Conservation (phyloP, 2,329 filamentous ascomycete species). For the Leptographium galeiforme region DNA sequence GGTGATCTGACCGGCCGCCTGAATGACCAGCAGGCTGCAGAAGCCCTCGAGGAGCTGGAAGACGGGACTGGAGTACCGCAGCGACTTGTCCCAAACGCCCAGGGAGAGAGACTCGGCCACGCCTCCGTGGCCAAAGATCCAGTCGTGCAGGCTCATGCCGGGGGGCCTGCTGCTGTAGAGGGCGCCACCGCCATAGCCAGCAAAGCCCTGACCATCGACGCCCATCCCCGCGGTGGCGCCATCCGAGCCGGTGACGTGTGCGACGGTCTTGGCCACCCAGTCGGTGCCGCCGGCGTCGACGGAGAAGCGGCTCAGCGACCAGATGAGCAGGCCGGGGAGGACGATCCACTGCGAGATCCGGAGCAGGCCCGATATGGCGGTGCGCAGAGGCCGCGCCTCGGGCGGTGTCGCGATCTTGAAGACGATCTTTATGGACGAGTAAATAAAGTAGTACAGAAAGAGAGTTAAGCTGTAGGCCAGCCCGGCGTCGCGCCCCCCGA, state of each 20-base stretch:
- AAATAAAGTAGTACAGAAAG: conserved; percentile 80
- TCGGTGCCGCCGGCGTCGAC: conserved; percentile 54
- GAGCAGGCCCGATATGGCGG: conserved; percentile 54
- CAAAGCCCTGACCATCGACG: background rate
- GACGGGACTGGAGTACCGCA: conserved; percentile 82
- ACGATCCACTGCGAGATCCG: conserved; percentile 74
- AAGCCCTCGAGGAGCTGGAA: conserved; percentile 95
- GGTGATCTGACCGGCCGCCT: conserved; percentile 86
- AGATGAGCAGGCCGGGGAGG: conserved; percentile 77
- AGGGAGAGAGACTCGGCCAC: conserved; percentile 68
- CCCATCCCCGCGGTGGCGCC: background rate
- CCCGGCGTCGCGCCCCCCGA: conserved; percentile 86
- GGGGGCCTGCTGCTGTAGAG: conserved; percentile 17
- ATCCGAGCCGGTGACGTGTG: conserved; percentile 7
- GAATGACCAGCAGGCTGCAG: conserved; percentile 89
- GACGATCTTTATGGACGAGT: conserved; percentile 65
- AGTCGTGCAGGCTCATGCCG: conserved; percentile 59
- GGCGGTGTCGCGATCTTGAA: conserved; percentile 39
- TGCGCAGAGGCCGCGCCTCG: conserved; percentile 61
- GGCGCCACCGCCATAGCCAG: background rate
- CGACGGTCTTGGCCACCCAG: conserved; percentile 13
- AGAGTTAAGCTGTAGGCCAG: conserved; percentile 86
- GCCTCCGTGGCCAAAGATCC: conserved; percentile 79
- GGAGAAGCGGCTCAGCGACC: conserved; percentile 90
- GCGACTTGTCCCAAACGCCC: conserved; percentile 74